Percentiles rank a stretch among this genome's conserved stretches.
Conservation (phyloP, 176 grass and related monocot species). For the Rhipidocladum racemiflorum region DNA sequence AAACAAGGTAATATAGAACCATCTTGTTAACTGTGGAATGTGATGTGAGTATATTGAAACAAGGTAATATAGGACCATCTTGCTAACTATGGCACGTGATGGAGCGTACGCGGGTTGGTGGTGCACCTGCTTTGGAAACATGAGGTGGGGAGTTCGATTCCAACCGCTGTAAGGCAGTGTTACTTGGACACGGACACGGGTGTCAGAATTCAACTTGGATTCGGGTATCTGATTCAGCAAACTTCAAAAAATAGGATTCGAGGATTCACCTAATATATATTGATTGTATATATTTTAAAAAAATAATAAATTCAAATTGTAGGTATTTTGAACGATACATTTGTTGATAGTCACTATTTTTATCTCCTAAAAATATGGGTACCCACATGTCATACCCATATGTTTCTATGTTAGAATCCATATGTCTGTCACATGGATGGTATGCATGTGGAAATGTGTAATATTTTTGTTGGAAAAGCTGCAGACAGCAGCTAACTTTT, state of each 20-base stretch:
- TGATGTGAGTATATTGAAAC: neutral
- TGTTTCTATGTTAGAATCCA: too few species aligned
- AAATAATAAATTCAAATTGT: neutral
- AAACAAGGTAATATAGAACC: slow-evolving; percentile 2
- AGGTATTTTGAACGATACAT: neutral
- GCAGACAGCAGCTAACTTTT: neutral
- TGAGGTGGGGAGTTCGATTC: neutral
- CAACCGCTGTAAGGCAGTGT: neutral
- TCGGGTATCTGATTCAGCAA: neutral
- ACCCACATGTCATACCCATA: too few species aligned
- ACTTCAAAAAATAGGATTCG: neutral
- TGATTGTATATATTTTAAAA: neutral
- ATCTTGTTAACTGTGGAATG: neutral
- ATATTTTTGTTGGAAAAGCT: neutral
- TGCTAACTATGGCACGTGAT: neutral
- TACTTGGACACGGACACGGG: too few species aligned
- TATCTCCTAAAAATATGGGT: neutral
- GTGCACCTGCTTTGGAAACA: neutral
- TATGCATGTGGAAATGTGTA: neutral
- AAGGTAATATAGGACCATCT: neutral
- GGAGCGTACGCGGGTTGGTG: neutral
- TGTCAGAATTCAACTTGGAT: too few species aligned
- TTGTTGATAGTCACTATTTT: neutral
- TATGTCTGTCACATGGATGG: neutral
- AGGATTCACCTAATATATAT: neutral